These are phyloP conservation scores for Zygosaccharomyces sapae DNA, from an alignment of 1,139 yeast species.

Conservation along the genomic window DNA sequence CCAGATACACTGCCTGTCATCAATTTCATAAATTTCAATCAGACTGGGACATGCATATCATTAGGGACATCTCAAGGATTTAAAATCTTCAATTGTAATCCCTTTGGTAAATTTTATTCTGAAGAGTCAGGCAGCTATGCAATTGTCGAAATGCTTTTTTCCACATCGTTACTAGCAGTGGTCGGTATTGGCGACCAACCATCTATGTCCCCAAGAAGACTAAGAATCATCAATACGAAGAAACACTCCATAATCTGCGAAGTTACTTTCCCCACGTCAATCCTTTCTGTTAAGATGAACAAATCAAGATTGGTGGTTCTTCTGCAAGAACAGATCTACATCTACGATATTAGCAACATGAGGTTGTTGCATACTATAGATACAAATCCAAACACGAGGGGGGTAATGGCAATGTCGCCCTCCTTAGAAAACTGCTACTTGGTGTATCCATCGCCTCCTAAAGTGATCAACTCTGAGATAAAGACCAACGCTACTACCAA, in stretches of 20 bases:
- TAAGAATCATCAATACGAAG: conserved; percentile 79
- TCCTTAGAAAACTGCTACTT: conserved; percentile 58
- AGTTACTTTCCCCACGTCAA: conserved; percentile 80
- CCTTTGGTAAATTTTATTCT: conserved; percentile 77
- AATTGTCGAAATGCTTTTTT: conserved; percentile 85
- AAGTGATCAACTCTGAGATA: conserved; percentile 33
- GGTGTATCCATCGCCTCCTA: conserved; percentile 82
- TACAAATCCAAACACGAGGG: conserved; percentile 64
- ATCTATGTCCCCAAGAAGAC: conserved; percentile 70
- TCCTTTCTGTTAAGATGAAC: conserved; percentile 73
- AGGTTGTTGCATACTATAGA: conserved; percentile 83
- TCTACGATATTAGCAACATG: conserved; percentile 87
- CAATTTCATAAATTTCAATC: conserved; percentile 66
- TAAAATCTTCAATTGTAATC: conserved; percentile 81
- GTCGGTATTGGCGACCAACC: conserved; percentile 88
- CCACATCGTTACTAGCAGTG: conserved; percentile 80
- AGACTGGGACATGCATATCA: conserved; percentile 83
- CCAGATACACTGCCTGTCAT: conserved; percentile 21
- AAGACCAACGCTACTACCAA: conserved; percentile 32
- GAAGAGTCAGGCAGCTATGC: conserved; percentile 56
- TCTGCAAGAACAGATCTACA: conserved; percentile 78
- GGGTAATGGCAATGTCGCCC: conserved; percentile 60
- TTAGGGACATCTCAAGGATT: conserved; percentile 77
- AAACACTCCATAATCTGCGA: conserved; percentile 70
- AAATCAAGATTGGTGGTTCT: conserved; percentile 69